These are phyloP conservation scores for Symbiodinium natans DNA, from an alignment of 73 alveolate genomes.

Conservation along the genomic window DNA sequence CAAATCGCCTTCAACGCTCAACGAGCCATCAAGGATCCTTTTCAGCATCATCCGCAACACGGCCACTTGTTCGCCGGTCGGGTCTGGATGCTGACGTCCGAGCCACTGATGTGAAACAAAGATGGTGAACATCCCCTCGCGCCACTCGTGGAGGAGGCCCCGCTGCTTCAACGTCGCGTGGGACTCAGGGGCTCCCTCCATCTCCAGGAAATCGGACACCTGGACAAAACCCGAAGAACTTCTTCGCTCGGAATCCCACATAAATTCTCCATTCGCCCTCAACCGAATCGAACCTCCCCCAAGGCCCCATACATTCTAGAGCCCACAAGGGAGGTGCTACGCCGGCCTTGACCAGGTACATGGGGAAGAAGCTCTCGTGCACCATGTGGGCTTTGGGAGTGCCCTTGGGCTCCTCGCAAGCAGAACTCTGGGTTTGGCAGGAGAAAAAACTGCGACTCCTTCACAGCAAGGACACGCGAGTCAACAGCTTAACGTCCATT, in stretches of 20 bases:
- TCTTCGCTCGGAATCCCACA: no score
- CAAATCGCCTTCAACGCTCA: not conserved
- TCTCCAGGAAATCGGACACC: not conserved
- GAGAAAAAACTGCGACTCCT: no score
- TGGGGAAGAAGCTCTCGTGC: slow-evolving; percentile 2
- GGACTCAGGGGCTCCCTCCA: not conserved
- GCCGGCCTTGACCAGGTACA: not conserved
- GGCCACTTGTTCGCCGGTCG: slow-evolving; percentile 5
- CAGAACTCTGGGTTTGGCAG: no score
- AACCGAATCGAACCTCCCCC: no score
- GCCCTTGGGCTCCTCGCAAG: not conserved
- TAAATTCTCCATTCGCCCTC: no score
- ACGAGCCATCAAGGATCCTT: not conserved
- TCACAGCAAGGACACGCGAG: no score
- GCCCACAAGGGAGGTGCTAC: no score
- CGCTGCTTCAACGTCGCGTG: not conserved
- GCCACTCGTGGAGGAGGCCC: not conserved
- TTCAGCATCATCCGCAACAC: not conserved
- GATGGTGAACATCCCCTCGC: not conserved
- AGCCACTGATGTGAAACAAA: slow-evolving; percentile 64
- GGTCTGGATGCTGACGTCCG: slow-evolving; percentile 38
- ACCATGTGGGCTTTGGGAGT: not conserved
- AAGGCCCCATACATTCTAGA: no score
- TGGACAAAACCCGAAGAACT: not conserved
- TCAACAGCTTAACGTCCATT: no score